phyloP scores from a whole-genome alignment of 768 basidiomycete species.

The Leucocoprinus leucothites region DNA sequence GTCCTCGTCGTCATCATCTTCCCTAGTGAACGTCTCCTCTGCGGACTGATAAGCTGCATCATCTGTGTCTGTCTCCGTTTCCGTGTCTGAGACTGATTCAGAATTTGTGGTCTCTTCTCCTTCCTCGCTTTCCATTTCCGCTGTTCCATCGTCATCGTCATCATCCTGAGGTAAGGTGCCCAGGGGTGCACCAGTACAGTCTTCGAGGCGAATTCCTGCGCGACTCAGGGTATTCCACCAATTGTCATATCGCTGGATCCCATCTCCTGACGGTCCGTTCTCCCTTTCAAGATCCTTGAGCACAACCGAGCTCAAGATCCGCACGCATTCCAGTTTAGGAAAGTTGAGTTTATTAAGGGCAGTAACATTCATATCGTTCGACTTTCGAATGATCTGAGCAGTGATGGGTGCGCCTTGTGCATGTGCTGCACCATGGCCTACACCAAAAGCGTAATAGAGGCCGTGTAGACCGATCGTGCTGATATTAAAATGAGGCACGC shows the following conservation, averaged over 20 bases:
- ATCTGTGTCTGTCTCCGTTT: constrained; percentile 1
- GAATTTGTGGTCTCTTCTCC: constrained; percentile 27
- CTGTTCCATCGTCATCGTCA: constrained; percentile 25
- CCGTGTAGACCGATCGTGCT: constrained; percentile 67
- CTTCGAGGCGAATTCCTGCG: constrained; percentile 61
- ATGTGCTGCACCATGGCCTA: constrained; percentile 44
- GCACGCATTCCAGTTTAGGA: constrained; percentile 55
- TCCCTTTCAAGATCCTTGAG: constrained; percentile 54
- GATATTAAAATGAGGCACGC: constrained; percentile 55
- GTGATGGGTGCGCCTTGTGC: constrained; percentile 40
- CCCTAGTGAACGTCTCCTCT: constrained; percentile 9
- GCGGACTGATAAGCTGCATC: constrained; percentile 8
- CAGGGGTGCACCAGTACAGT: constrained; percentile 67
- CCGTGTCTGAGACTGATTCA: constrained; percentile 19
- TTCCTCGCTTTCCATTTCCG: constrained; percentile 26
- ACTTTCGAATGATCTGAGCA: constrained; percentile 42
- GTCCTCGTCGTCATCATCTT: constrained; percentile 28
- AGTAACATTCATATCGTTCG: constrained; percentile 65
- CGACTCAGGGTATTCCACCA: constrained; percentile 60
- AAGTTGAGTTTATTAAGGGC: constrained; percentile 55
- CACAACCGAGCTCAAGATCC: constrained; percentile 54
- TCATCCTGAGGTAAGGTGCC: constrained; percentile 46
- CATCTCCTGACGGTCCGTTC: constrained; percentile 45
- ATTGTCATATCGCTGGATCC: constrained; percentile 58
- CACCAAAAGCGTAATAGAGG: constrained; percentile 66